Conservation (phyloP, 2,329 filamentous ascomycete genomes). For the Aspergillus sp. region DNA sequence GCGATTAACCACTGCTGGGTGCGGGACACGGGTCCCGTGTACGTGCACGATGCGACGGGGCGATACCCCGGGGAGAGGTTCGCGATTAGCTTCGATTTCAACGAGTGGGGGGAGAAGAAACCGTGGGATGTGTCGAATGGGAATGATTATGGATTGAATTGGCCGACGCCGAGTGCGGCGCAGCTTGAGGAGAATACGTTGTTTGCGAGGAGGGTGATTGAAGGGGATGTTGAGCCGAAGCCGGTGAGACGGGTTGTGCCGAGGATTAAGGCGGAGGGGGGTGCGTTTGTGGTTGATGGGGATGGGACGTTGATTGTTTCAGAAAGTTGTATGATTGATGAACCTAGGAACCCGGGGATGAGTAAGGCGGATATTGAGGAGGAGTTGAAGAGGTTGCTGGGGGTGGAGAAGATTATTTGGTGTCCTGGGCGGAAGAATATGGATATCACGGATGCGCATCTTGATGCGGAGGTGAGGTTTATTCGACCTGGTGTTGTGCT, state of each 20-base stretch:
- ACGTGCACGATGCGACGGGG: slow-evolving; percentile 9
- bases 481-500: slow-evolving; percentile 19
- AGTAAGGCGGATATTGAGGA: slow-evolving; percentile 16
- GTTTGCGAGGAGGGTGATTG: slow-evolving; percentile 12
- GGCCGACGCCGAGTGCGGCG: slow-evolving; percentile 8
- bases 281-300: slow-evolving; percentile 23
- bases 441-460: slow-evolving; percentile 25
- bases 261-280: slow-evolving; percentile 20
- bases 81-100: slow-evolving; percentile 15
- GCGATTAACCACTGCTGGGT: slow-evolving; percentile 18
- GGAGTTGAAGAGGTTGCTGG: slow-evolving; percentile 17
- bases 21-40: slow-evolving; percentile 17
- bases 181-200: slow-evolving; percentile 8
- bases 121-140: slow-evolving; percentile 1
- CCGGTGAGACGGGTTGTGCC: slow-evolving; percentile 10
- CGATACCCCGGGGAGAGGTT: slow-evolving; percentile 9
- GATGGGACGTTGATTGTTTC: slow-evolving; percentile 24
- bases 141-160: slow-evolving; percentile 9
- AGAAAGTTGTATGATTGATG: slow-evolving; percentile 23
- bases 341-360: slow-evolving; percentile 19
- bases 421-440: slow-evolving; percentile 16
- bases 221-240: slow-evolving; percentile 7
- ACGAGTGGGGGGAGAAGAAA: slow-evolving; percentile 12
- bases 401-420: slow-evolving; percentile 24
- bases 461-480: slow-evolving; percentile 22